A percentile compares a stretch with the other conserved stretches of the same genome.
phyloP scores from a whole-genome alignment of 2,329 filamentous ascomycete genomes.

The Cordyceps pruinosa region DNA sequence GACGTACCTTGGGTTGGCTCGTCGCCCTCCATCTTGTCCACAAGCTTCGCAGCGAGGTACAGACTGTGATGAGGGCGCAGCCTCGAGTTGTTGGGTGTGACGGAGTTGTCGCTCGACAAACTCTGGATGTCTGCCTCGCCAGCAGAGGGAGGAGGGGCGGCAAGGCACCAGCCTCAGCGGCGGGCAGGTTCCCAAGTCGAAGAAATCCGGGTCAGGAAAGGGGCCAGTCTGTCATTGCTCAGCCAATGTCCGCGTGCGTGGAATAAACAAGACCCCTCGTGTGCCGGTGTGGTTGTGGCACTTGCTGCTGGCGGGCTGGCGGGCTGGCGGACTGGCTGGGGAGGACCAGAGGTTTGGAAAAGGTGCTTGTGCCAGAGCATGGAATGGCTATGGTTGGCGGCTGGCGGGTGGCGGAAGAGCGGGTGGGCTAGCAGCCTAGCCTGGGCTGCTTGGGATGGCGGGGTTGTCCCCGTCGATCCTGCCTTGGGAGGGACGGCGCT shows the following conservation, averaged over 20 bases:
- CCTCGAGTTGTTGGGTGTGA: neutral
- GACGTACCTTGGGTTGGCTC: slow-evolving; percentile 36
- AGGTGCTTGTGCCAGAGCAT: neutral
- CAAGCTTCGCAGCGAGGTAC: neutral
- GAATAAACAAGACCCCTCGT: neutral
- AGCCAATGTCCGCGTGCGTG: neutral
- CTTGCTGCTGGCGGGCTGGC: neutral
- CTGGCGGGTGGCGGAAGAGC: neutral
- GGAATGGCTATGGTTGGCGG: slow-evolving; percentile 12
- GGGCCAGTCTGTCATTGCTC: neutral
- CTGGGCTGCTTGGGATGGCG: no score
- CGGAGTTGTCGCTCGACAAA: neutral
- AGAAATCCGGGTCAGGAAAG: neutral
- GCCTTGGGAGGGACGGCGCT: no score
- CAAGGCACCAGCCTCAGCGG: neutral
- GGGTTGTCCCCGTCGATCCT: no score
- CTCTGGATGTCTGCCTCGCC: slow-evolving; percentile 1
- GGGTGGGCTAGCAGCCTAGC: no score
- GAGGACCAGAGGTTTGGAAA: neutral
- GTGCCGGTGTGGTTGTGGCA: neutral
- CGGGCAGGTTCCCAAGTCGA: neutral
- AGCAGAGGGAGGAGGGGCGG: neutral
- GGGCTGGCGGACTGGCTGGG: neutral
- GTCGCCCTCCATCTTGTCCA: slow-evolving; percentile 35
- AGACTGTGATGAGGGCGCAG: neutral